A percentile compares a stretch with the other conserved stretches of the same genome.
These are phyloP conservation scores for Raphanus sativus DNA, from an alignment of 345 rosid species.

Conservation along the genomic window DNA sequence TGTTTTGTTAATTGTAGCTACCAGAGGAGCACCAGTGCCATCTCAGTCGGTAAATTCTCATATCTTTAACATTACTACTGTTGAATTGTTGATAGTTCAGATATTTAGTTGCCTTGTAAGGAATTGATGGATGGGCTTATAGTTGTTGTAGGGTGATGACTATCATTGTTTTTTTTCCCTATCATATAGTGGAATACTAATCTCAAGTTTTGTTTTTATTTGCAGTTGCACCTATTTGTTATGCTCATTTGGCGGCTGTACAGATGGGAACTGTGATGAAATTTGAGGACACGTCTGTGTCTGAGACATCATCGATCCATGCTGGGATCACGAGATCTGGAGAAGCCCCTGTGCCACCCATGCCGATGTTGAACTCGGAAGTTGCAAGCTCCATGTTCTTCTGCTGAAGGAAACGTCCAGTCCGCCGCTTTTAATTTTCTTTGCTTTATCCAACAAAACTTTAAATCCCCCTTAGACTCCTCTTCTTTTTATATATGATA, in stretches of 20 bases:
- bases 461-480: background rate
- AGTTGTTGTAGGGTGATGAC: background rate
- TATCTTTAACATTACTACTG: too few relatives aligned
- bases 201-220: background rate
- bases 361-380: slow-evolving; percentile 50
- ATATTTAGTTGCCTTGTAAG: background rate
- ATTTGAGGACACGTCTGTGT: slow-evolving; percentile 24
- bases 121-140: background rate
- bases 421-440: background rate
- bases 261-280: slow-evolving; percentile 36
- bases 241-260: slow-evolving; percentile 41
- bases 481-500: background rate
- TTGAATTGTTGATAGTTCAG: background rate
- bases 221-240: slow-evolving; percentile 37
- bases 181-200: background rate
- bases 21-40: slow-evolving; percentile 89
- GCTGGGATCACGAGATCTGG: slow-evolving; percentile 30
- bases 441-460: background rate
- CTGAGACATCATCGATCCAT: slow-evolving; percentile 28
- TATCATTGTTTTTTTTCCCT: background rate
- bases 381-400: slow-evolving; percentile 82
- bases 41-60: slow-evolving; percentile 61
- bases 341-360: slow-evolving; percentile 40
- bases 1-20: slow-evolving; percentile 48
- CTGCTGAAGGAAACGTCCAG: slow-evolving; percentile 39